Percentiles rank a stretch among this genome's conserved stretches.
These are phyloP conservation scores for Neurospora sp. DNA, from an alignment of 495 filamentous ascomycete species.

Conservation along the genomic window DNA sequence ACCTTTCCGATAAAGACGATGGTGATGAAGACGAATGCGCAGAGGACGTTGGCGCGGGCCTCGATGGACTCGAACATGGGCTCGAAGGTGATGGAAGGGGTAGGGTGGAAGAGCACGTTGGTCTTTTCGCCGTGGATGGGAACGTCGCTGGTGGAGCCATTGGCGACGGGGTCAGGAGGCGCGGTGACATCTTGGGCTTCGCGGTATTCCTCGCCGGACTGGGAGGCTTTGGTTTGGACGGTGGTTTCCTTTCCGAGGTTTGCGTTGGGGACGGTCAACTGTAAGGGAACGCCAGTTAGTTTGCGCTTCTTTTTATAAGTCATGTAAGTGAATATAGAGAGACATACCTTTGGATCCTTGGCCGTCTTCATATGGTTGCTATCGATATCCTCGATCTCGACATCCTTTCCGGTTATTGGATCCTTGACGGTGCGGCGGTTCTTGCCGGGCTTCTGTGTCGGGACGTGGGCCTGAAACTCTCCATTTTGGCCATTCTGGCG, in stretches of 20 bases:
- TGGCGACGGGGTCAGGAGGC: constrained; percentile 73
- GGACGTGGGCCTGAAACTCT: constrained; percentile 30
- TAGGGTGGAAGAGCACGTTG: constrained; percentile 91
- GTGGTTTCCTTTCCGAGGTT: constrained; percentile 65
- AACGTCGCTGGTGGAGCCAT: constrained; percentile 77
- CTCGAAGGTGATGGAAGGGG: constrained; percentile 73
- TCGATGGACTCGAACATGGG: constrained; percentile 75
- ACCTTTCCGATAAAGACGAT: constrained; percentile 67
- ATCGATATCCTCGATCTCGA: constrained; percentile 78
- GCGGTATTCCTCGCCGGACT: constrained; percentile 62
- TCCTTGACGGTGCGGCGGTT: constrained; percentile 66
- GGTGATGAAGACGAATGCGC: constrained; percentile 53
- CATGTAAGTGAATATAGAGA: too few species aligned
- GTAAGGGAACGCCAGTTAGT: not conserved
- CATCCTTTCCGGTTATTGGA: constrained; percentile 74
- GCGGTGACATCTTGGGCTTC: constrained; percentile 81
- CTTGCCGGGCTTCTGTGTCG: constrained; percentile 31
- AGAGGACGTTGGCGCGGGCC: constrained; percentile 54
- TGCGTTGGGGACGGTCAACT: constrained; percentile 84
- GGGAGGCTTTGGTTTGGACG: constrained; percentile 48
- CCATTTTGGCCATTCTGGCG: constrained; percentile 12
- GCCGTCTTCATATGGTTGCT: constrained; percentile 58
- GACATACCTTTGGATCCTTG: constrained; percentile 52
- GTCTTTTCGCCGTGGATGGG: constrained; percentile 95
- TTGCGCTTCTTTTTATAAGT: not conserved